Evolutionary conservation across 306 rosid species (phyloP).

Genomic region (Sophora flavescens): DNA sequence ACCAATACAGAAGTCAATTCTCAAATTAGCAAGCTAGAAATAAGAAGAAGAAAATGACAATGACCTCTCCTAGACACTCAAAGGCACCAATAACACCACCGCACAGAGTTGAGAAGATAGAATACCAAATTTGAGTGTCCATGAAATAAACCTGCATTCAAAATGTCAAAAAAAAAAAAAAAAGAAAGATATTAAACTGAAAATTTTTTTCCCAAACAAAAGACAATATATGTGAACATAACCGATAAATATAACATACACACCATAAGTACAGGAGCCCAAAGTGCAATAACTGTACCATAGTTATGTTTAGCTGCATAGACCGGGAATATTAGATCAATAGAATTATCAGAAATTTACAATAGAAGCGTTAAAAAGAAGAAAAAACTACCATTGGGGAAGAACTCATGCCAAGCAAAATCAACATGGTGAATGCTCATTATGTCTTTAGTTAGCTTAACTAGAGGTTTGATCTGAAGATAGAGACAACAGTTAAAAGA

Average conservation of each 20-base stretch:
- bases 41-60: slow-evolving; percentile 23
- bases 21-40: slow-evolving; percentile 29
- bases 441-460: slow-evolving; percentile 87
- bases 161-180: slow-evolving; percentile 19
- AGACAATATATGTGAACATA: slow-evolving; percentile 39
- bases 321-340: slow-evolving; percentile 41
- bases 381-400: slow-evolving; percentile 73
- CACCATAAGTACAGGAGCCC: slow-evolving; percentile 87
- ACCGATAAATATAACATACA: slow-evolving; percentile 48
- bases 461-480: slow-evolving; percentile 85
- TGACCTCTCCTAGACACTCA: slow-evolving; percentile 96
- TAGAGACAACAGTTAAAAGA: slow-evolving; percentile 32
- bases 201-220: slow-evolving; percentile 36
- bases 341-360: slow-evolving; percentile 26
- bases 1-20: slow-evolving; percentile 14
- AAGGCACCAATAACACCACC: slow-evolving; percentile 98
- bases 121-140: slow-evolving; percentile 99
- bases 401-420: slow-evolving; percentile 91
- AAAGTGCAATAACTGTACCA: slow-evolving; percentile 82
- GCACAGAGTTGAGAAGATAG: slow-evolving; percentile 77
- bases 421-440: slow-evolving; percentile 75
- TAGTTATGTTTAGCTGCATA: slow-evolving; percentile 77
- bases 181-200: slow-evolving; percentile 42
- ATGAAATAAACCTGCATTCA: slow-evolving; percentile 85
- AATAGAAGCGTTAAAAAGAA: slow-evolving; percentile 30